Percentiles rank a stretch among this genome's conserved stretches.
phyloP scores from a whole-genome alignment of 2,329 filamentous ascomycete species.

The Claviceps citrina region DNA sequence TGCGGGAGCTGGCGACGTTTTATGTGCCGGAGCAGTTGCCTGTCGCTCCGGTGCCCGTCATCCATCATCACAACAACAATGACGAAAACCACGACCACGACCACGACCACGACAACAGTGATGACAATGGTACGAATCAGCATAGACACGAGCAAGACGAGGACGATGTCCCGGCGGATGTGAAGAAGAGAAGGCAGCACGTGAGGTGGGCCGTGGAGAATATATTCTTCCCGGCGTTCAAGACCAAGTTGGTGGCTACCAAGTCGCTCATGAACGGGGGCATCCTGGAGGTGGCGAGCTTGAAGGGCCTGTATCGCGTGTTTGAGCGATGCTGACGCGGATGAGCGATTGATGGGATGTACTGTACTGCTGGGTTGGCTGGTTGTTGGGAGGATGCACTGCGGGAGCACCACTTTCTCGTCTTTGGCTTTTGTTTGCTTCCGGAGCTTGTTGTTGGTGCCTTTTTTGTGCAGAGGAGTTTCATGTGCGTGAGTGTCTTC shows the following conservation, averaged over 20 bases:
- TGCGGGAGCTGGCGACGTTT: constrained; percentile 76
- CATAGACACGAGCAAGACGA: constrained; percentile 15
- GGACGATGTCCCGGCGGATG: constrained; percentile 27
- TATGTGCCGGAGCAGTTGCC: constrained; percentile 82
- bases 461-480: no score
- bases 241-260: constrained; percentile 68
- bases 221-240: constrained; percentile 79
- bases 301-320: constrained; percentile 84
- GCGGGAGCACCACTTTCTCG: neutral
- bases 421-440: no score
- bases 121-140: neutral
- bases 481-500: no score
- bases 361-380: no score
- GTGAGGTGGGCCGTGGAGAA: constrained; percentile 68
- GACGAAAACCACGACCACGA: no score
- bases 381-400: neutral
- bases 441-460: no score
- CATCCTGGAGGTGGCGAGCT: constrained; percentile 73
- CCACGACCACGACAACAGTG: no score
- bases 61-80: constrained; percentile 7
- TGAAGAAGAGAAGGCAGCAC: constrained; percentile 48
- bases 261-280: constrained; percentile 55
- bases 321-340: constrained; percentile 92
- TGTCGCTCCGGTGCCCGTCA: constrained; percentile 22
- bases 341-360: no score